Percentiles rank a stretch among this genome's conserved stretches.
Evolutionary conservation across 176 grass and related monocot genomes (phyloP).

Genomic region (Zoysia japonica): DNA sequence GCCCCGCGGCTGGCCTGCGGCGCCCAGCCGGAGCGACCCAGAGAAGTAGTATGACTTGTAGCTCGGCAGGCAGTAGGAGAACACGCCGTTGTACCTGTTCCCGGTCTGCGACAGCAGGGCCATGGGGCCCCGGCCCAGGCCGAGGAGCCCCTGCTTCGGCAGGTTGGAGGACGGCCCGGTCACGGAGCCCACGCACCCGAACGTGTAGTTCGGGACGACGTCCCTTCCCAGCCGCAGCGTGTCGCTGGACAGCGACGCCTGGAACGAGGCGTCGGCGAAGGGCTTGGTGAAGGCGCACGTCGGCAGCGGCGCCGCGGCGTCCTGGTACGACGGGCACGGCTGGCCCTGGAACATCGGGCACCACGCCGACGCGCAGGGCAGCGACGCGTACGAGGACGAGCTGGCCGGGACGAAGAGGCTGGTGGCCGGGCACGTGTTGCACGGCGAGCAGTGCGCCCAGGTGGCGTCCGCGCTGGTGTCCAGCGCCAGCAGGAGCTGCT

Average conservation of each 20-base stretch:
- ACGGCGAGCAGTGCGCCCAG: conserved; percentile 86
- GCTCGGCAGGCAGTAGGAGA: conserved; percentile 96
- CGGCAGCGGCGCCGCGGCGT: conserved; percentile 24
- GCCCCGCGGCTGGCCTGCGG: conserved; percentile 56
- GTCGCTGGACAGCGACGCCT: conserved; percentile 68
- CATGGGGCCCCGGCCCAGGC: conserved; percentile 76
- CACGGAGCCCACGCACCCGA: conserved; percentile 78
- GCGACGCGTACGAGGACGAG: conserved; percentile 69
- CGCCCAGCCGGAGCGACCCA: conserved; percentile 79
- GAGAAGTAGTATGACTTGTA: conserved; percentile 97
- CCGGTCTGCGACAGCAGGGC: conserved; percentile 69
- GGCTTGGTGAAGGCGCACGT: conserved; percentile 68
- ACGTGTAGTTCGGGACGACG: conserved; percentile 58
- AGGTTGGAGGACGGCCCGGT: conserved; percentile 62
- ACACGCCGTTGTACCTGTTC: conserved; percentile 61
- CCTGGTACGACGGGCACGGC: conserved; percentile 43
- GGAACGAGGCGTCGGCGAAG: conserved; percentile 74
- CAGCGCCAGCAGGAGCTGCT: conserved; percentile 66
- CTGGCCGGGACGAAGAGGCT: conserved; percentile 67
- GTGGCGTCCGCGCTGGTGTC: conserved; percentile 95
- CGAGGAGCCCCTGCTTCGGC: conserved; percentile 73
- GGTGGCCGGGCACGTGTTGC: conserved; percentile 60
- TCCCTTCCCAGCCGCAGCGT: conserved; percentile 62
- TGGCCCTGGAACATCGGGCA: conserved; percentile 73
- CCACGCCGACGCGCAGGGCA: conserved; percentile 72